Conservation (phyloP, 768 basidiomycete species). For the Termitomyces sp. region DNA sequence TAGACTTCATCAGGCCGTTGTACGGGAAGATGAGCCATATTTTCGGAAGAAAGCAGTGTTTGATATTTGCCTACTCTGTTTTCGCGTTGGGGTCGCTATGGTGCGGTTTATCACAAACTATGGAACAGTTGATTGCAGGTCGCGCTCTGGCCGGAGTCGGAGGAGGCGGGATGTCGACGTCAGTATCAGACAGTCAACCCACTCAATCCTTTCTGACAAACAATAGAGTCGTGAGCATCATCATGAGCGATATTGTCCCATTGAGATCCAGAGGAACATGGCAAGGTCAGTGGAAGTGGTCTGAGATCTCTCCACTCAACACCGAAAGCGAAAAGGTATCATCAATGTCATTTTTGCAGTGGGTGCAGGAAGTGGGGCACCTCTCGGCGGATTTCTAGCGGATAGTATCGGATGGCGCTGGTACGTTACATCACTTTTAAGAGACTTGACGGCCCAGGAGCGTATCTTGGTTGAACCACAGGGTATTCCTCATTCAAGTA, state of each 20-base stretch:
- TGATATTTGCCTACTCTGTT: conserved; percentile 46
- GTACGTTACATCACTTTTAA: conserved; percentile 20
- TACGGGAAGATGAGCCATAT: conserved; percentile 62
- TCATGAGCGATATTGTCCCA: conserved; percentile 59
- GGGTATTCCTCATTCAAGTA: conserved; percentile 55
- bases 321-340: conserved; percentile 30
- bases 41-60: conserved; percentile 51
- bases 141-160: conserved; percentile 53
- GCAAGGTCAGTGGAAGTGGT: conserved; percentile 42
- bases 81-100: conserved; percentile 47
- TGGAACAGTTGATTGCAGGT: conserved; percentile 45
- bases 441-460: not conserved
- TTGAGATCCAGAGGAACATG: conserved; percentile 56
- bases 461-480: conserved; percentile 9
- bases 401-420: conserved; percentile 66
- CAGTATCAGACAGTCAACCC: conserved; percentile 16
- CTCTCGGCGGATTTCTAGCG: conserved; percentile 53
- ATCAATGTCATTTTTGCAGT: conserved; percentile 52
- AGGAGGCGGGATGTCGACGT: conserved; percentile 59
- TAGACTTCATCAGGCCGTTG: conserved; percentile 35
- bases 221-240: conserved; percentile 49
- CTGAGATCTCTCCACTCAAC: not conserved
- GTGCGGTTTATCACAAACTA: conserved; percentile 47
- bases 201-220: not conserved
- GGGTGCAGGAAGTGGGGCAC: conserved; percentile 53